These are phyloP conservation scores for Nymphaea thermarum DNA, from an alignment of 164 flowering plant genomes.

Conservation along the genomic window DNA sequence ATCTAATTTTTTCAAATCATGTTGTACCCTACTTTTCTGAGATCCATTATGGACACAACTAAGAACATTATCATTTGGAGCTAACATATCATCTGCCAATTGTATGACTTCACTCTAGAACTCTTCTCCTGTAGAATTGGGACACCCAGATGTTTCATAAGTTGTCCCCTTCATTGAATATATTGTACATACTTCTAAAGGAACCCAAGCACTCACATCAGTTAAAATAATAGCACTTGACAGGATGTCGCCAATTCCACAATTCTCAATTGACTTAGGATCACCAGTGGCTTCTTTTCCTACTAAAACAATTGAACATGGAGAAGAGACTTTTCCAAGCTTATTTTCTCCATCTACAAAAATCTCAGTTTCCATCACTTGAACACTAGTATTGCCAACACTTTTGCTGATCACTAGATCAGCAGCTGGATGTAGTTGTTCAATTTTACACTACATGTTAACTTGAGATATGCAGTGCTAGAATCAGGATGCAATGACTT, in stretches of 20 bases:
- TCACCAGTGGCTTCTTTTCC: conserved; percentile 12
- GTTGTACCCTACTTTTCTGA: not conserved
- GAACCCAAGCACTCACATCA: conserved; percentile 74
- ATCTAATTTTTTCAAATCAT: not conserved
- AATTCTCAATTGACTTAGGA: conserved; percentile 7
- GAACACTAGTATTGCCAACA: no score
- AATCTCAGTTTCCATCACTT: no score
- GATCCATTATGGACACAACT: conserved; percentile 5
- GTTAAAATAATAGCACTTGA: conserved; percentile 36
- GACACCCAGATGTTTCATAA: conserved; percentile 25
- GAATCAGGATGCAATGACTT: no score
- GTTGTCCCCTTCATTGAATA: conserved; percentile 66
- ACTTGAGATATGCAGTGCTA: no score
- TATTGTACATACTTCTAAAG: conserved; percentile 58
- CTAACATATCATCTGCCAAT: conserved; percentile 64
- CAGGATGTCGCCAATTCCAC: no score
- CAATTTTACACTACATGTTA: no score
- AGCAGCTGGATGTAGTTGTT: no score
- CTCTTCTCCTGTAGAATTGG: conserved; percentile 80
- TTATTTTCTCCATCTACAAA: no score
- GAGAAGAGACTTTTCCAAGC: no score
- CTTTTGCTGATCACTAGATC: no score
- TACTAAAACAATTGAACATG: conserved; percentile 3
- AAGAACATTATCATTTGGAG: conserved; percentile 16
- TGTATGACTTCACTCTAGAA: conserved; percentile 91